Evolutionary conservation across 169 alveolate species (phyloP).

Genomic region (Plasmodium knowlesi): DNA sequence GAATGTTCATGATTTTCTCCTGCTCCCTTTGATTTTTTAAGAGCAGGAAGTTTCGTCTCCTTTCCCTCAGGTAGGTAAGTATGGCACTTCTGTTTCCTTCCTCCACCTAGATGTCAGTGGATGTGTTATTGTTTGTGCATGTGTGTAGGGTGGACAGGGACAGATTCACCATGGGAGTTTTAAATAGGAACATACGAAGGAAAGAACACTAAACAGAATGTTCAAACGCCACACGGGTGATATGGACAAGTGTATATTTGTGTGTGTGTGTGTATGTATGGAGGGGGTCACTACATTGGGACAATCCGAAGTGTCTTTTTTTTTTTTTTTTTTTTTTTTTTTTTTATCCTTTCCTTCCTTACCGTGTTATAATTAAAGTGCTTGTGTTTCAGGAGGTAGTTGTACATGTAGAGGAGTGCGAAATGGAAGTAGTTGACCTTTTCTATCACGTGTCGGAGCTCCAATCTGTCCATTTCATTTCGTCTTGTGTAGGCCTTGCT

Average conservation of each 20-base stretch:
- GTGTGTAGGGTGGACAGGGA: too few relatives aligned
- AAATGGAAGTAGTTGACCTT: conserved; percentile 49
- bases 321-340: background rate
- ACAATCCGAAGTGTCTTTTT: background rate
- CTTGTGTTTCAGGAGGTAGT: conserved; percentile 33
- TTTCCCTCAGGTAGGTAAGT: conserved; percentile 22
- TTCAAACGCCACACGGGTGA: too few relatives aligned
- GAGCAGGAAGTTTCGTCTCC: conserved; percentile 18
- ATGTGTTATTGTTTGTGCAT: background rate
- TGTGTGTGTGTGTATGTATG: too few relatives aligned
- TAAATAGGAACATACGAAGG: too few relatives aligned
- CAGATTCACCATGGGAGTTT: too few relatives aligned
- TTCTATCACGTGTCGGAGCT: conserved; percentile 24
- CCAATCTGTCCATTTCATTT: conserved; percentile 12
- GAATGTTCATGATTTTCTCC: conserved; percentile 60
- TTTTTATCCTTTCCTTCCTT: background rate
- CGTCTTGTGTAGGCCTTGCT: conserved; percentile 51
- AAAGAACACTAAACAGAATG: too few relatives aligned
- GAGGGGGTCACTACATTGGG: background rate
- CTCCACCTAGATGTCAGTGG: conserved; percentile 42
- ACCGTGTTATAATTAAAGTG: conserved; percentile 57
- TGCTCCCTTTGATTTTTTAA: conserved; percentile 30
- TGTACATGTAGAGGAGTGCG: conserved; percentile 25
- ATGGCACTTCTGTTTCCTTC: conserved; percentile 32
- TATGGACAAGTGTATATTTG: too few relatives aligned